These are phyloP conservation scores for Priceomyces castillae DNA, from an alignment of 805 yeast species.

Conservation along the genomic window DNA sequence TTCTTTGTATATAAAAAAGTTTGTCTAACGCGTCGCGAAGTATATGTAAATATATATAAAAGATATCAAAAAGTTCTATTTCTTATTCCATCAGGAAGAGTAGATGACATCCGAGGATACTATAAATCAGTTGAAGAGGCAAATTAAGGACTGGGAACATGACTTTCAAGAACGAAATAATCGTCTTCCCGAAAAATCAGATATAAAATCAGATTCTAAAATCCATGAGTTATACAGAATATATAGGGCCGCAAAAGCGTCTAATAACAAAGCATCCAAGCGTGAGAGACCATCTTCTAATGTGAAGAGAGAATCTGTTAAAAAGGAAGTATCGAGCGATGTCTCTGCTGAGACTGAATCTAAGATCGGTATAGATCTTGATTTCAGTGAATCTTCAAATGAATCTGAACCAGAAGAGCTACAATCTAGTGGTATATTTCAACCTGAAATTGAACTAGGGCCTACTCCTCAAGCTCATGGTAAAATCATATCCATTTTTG, in stretches of 20 bases:
- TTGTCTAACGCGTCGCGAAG: constrained; percentile 2
- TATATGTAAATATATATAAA: background rate
- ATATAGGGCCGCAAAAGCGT: constrained; percentile 18
- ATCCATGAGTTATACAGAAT: constrained; percentile 31
- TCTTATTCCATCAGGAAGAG: background rate
- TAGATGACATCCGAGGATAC: constrained; percentile 10
- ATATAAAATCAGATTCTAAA: constrained; percentile 28
- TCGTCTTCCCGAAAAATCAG: constrained; percentile 32
- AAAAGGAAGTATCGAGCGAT: too few species aligned
- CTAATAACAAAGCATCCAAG: constrained; percentile 8
- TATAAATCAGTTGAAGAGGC: constrained; percentile 19
- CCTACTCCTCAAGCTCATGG: constrained; percentile 90
- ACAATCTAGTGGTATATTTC: background rate
- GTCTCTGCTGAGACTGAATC: background rate
- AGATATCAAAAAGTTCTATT: background rate
- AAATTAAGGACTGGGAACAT: constrained; percentile 42
- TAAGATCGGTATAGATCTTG: constrained; percentile 5
- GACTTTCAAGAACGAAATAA: constrained; percentile 26
- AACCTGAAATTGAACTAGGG: constrained; percentile 49
- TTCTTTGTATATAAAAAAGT: constrained; percentile 3
- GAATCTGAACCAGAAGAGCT: constrained; percentile 1
- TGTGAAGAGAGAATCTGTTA: background rate
- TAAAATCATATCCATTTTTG: constrained; percentile 69
- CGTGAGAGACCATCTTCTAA: background rate
- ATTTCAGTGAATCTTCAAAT: background rate